Base-by-base conservation (phyloP, 1,139 yeast species). In the Tardiomyces blankii region DNA sequence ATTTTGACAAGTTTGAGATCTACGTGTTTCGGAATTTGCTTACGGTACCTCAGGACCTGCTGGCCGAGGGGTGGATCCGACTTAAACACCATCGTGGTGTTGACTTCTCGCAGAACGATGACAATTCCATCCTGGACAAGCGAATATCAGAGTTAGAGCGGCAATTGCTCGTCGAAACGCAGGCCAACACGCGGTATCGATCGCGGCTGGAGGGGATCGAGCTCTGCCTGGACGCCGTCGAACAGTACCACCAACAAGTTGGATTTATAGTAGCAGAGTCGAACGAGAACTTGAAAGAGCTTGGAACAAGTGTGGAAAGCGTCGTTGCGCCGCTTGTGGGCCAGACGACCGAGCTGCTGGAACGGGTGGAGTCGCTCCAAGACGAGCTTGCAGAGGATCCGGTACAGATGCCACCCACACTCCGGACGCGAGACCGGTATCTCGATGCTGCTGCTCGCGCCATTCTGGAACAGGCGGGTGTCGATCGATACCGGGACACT, bases 1-100 rank as follows among this genome's bases (percentile, higher is more conserved):
- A 85, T 59, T 88, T 87, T 61, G 96, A 89, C 63, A 82, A 82
- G 61, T 81, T 86, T 58, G 97, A 89, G 66, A 67, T 88, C 35
- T 89, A 88, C 61, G 77, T 86, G 4, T 65, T 87, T 45, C 66
- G 96, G 56, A 89, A 89, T 60, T 77, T 89, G 18, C 70, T 89
- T 47, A 74, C 75, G 11, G 68, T 89, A 13, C 95, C 96, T 0
- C 65, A 64, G 3, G 84, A 82, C n/a, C 66, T 86, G 40, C 70
- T 83, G 1, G 73, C 74, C 13, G 76, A 68, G 7, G 94, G 94
- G 6, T 80, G 77, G 73, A 67, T 88, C 45, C 64, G 81, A 43
- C 66, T 88, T 44, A 73, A 72, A 45, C 94, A 87, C 58, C 94
- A 89, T 49, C 73, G 74, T 46, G 78, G 73, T 1, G 60, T 86